Conservation (phyloP, 208 protist genomes). For the Leptomonas pyrrhocoris region DNA sequence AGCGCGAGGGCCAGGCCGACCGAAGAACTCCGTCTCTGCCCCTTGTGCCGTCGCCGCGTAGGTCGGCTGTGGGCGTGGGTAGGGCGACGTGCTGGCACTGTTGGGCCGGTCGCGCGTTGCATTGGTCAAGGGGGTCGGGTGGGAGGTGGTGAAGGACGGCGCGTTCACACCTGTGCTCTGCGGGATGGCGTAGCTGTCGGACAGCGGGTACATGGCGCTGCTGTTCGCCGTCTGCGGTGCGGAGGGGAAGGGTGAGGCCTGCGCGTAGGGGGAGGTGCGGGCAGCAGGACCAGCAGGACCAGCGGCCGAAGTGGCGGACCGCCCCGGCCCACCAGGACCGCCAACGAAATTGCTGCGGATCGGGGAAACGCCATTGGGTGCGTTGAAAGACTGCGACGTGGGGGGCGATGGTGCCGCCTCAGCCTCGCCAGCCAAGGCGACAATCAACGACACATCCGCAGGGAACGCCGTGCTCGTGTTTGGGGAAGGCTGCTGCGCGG, state of each 20-base stretch:
- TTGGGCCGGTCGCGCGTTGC: conserved; percentile 1
- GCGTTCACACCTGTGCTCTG: conserved; percentile 22
- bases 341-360: conserved; percentile 31
- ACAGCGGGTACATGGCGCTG: conserved; percentile 28
- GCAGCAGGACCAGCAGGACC: background rate
- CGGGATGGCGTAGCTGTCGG: conserved; percentile 27
- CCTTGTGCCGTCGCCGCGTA: background rate
- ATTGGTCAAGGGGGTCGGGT: conserved; percentile 3
- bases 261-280: conserved; percentile 3
- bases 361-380: background rate
- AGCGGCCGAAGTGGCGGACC: background rate
- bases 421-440: background rate
- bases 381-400: background rate
- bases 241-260: conserved; percentile 26
- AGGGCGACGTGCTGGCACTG: background rate
- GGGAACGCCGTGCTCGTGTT: conserved; percentile 41
- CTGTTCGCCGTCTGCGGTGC: conserved; percentile 22
- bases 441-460: conserved; percentile 23
- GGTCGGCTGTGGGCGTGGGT: background rate
- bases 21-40: conserved; percentile 21
- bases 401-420: background rate
- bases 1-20: background rate
- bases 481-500: conserved; percentile 4
- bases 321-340: conserved; percentile 39
- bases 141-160: conserved; percentile 24